Conservation (phyloP, 768 basidiomycete species). For the Boletellus ananas region DNA sequence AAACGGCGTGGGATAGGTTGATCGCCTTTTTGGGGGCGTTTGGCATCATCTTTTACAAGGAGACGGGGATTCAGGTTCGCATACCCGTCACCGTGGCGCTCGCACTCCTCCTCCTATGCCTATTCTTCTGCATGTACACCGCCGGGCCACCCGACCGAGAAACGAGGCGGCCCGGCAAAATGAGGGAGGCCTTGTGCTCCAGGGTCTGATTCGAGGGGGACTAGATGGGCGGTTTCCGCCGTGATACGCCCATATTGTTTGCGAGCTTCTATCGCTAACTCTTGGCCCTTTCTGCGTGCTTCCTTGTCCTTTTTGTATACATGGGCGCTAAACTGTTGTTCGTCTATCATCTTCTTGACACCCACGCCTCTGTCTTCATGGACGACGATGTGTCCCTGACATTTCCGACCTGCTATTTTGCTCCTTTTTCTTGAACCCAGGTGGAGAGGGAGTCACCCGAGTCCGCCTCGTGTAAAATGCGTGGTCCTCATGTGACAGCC, state of each 20-base stretch:
- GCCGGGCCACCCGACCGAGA: constrained; percentile 12
- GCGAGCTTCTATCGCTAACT: neutral
- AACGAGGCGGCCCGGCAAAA: neutral
- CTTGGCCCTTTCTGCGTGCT: neutral
- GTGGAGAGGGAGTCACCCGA: no score
- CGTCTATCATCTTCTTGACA: neutral
- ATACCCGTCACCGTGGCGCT: constrained; percentile 25
- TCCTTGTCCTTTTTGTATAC: neutral
- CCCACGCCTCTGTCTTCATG: neutral
- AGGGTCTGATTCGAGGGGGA: constrained; percentile 1
- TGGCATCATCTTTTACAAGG: constrained; percentile 27
- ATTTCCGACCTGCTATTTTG: neutral
- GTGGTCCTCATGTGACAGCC: no score
- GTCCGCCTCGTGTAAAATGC: no score
- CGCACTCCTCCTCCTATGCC: constrained; percentile 14
- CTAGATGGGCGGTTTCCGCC: neutral
- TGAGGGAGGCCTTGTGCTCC: neutral
- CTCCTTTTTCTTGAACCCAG: no score
- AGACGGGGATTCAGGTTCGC: constrained; percentile 24
- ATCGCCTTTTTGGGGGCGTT: constrained; percentile 34
- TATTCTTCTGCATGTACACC: constrained; percentile 31
- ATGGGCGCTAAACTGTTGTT: neutral
- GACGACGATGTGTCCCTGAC: constrained; percentile 2
- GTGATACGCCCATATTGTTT: neutral
- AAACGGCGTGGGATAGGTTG: constrained; percentile 23